phyloP scores from a whole-genome alignment of 1,284 basidiomycete genomes.

The Golubevia sp. region DNA sequence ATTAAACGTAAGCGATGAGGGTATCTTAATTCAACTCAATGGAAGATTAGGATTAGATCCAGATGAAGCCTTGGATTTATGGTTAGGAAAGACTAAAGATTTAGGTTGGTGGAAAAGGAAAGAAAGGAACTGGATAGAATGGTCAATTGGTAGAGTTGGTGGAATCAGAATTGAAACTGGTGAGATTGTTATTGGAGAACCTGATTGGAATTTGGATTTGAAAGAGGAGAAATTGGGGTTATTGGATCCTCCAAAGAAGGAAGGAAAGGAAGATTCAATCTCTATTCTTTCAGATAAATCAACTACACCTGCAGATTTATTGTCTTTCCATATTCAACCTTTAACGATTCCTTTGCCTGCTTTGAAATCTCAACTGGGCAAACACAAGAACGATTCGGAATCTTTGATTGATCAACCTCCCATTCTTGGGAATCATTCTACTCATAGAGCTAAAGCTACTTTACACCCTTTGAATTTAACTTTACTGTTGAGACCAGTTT shows the following conservation, averaged over 20 bases:
- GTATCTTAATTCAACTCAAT: conserved; percentile 37
- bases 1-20: conserved; percentile 40
- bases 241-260: not conserved
- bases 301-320: conserved; percentile 24
- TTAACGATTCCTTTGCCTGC: conserved; percentile 40
- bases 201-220: conserved; percentile 16
- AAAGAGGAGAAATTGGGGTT: conserved; percentile 5
- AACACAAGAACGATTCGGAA: conserved; percentile 12
- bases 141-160: conserved; percentile 41
- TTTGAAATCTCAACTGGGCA: conserved; percentile 8
- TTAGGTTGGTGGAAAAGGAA: conserved; percentile 36
- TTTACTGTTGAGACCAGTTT: conserved; percentile 40
- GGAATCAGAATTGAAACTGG: conserved; percentile 43
- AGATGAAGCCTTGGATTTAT: conserved; percentile 41
- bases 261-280: too few relatives aligned
- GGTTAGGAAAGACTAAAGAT: conserved; percentile 31
- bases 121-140: conserved; percentile 42
- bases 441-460: conserved; percentile 29
- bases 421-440: conserved; percentile 30
- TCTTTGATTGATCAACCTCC: conserved; percentile 9
- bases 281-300: not conserved
- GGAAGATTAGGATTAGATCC: conserved; percentile 46
- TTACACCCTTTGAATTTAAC: conserved; percentile 43
- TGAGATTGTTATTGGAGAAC: conserved; percentile 31
- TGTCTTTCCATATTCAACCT: conserved; percentile 45